Conservation (phyloP, 2,329 filamentous ascomycete species). For the Rutstroemia sp. region DNA sequence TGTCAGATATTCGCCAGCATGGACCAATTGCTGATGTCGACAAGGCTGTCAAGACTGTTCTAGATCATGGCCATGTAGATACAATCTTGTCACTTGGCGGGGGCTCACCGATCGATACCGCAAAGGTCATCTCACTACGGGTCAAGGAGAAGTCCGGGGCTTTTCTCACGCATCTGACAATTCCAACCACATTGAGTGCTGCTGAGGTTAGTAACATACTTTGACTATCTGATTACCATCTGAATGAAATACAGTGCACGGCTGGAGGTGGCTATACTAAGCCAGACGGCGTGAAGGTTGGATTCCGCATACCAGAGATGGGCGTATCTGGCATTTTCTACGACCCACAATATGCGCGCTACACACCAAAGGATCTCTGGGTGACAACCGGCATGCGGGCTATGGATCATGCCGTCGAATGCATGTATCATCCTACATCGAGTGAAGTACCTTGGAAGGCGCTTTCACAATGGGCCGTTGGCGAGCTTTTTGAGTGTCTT, state of each 20-base stretch:
- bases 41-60: conserved; percentile 2
- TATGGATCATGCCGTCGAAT: conserved; percentile 7
- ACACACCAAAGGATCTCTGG: conserved; percentile 7
- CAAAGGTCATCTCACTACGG: conserved; percentile 6
- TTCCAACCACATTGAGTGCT: conserved; percentile 9
- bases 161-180: conserved; percentile 4
- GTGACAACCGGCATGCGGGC: conserved; percentile 6
- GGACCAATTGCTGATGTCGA: conserved; percentile 5
- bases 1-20: conserved; percentile 7
- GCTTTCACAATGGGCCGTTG: not conserved
- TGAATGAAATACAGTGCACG: not conserved
- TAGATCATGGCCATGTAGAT: not conserved
- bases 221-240: not conserved
- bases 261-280: conserved; percentile 3
- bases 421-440: conserved; percentile 4
- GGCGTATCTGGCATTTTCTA: conserved; percentile 3
- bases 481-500: not conserved
- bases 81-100: conserved; percentile 6
- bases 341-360: conserved; percentile 2
- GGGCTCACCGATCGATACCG: conserved; percentile 6
- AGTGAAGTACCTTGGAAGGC: conserved; percentile 4
- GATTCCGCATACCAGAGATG: not conserved
- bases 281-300: conserved; percentile 2
- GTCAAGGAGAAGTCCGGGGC: conserved; percentile 1
- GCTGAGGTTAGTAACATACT: not conserved